Conservation (phyloP, 805 yeast species). For the Saturnispora galanensis region DNA sequence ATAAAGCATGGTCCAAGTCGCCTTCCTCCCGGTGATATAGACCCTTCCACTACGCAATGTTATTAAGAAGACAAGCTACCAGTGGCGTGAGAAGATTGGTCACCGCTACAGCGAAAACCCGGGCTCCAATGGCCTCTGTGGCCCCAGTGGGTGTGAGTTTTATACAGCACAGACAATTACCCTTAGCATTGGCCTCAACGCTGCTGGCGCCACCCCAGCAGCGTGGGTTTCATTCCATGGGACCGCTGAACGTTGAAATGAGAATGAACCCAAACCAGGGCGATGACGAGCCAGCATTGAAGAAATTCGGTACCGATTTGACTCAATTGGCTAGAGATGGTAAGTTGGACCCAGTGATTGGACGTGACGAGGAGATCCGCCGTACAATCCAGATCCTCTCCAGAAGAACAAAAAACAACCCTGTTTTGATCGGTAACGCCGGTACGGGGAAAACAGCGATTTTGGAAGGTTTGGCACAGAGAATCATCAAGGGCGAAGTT, state of each 20-base stretch:
- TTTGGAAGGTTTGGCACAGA: conserved; percentile 92
- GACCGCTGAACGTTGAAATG: conserved; percentile 16
- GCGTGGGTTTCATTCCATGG: conserved; percentile 14
- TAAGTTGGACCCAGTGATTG: conserved; percentile 91
- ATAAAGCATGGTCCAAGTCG: too few relatives aligned
- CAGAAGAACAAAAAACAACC: conserved; percentile 89
- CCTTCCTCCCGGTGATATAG: too few relatives aligned
- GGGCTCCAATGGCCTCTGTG: too few relatives aligned
- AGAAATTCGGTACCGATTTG: conserved; percentile 75
- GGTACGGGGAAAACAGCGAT: conserved; percentile 98
- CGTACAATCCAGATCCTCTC: conserved; percentile 89
- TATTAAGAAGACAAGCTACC: too few relatives aligned
- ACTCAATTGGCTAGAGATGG: conserved; percentile 85
- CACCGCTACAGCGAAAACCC: too few relatives aligned
- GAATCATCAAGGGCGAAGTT: conserved; percentile 84
- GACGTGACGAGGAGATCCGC: conserved; percentile 90
- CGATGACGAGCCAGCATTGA: conserved; percentile 63
- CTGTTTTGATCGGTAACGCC: conserved; percentile 90
- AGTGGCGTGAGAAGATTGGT: too few relatives aligned
- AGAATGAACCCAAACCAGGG: conserved; percentile 27
- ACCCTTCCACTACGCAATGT: too few relatives aligned
- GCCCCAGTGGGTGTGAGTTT: not conserved
- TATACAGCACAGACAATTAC: not conserved
- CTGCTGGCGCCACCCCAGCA: not conserved
- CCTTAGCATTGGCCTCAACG: not conserved